Conservation (phyloP, 2,329 filamentous ascomycete genomes). For the Ophiosphaerella narmari region DNA sequence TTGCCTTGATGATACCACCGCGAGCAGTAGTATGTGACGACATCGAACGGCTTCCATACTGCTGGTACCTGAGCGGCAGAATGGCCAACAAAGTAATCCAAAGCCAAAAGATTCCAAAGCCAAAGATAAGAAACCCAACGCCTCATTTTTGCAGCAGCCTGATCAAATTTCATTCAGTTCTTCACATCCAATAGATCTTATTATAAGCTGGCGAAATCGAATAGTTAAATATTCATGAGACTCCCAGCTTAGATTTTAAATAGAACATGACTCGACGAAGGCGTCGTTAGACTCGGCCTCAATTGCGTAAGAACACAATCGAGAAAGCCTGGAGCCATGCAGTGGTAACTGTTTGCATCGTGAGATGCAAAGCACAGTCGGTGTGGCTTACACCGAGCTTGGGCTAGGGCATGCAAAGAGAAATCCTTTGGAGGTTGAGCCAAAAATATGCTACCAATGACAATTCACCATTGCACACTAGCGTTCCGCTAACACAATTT, state of each 20-base stretch:
- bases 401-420: neutral
- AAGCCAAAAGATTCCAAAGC: neutral
- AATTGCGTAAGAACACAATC: no score
- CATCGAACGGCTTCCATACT: slow-evolving; percentile 14
- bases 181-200: no score
- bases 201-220: no score
- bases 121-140: neutral
- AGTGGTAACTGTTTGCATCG: neutral
- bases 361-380: neutral
- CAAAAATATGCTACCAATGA: neutral
- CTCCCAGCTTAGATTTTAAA: no score
- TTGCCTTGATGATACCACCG: slow-evolving; percentile 20
- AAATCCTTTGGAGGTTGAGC: neutral
- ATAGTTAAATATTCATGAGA: no score
- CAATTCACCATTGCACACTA: no score
- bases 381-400: neutral
- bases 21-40: slow-evolving; percentile 18
- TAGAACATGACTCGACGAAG: no score
- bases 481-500: neutral
- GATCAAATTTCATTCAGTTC: neutral
- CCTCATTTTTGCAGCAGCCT: neutral
- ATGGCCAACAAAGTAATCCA: neutral
- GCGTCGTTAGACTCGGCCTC: no score
- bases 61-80: slow-evolving; percentile 9
- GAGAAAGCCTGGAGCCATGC: no score